Conservation (phyloP, 345 rosid genomes). For the Rhizophora mangle region DNA sequence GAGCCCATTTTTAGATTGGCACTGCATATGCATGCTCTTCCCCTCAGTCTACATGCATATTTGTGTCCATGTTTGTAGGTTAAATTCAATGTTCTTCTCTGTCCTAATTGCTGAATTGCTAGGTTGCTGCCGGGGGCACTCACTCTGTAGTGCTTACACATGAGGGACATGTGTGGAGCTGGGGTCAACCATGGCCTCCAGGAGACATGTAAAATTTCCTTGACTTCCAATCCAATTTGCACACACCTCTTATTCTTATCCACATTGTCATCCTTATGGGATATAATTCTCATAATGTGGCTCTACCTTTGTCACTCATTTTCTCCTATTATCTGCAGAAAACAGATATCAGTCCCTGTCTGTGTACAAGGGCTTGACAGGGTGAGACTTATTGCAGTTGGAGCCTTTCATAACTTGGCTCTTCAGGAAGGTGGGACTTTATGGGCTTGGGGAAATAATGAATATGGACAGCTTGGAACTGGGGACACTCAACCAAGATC, state of each 20-base stretch:
- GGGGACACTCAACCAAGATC: slow-evolving; percentile 99
- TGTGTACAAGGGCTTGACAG: slow-evolving; percentile 96
- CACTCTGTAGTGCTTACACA: slow-evolving; percentile 94
- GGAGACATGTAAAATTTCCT: slow-evolving; percentile 78
- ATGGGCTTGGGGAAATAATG: slow-evolving; percentile 99
- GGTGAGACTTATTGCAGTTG: slow-evolving; percentile 83
- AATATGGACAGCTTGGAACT: slow-evolving; percentile 99
- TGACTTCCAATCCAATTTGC: slow-evolving; percentile 6
- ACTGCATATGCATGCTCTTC: not conserved
- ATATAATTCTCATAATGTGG: slow-evolving; percentile 2
- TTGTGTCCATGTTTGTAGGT: slow-evolving; percentile 3
- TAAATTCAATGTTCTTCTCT: not conserved
- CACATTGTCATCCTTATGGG: not conserved
- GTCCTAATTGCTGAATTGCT: slow-evolving; percentile 18
- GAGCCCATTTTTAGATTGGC: too few species aligned
- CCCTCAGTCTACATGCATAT: not conserved
- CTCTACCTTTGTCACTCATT: too few species aligned
- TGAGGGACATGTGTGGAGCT: slow-evolving; percentile 94
- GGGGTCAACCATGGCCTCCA: slow-evolving; percentile 99
- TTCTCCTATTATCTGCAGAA: slow-evolving; percentile 44
- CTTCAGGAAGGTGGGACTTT: slow-evolving; percentile 87
- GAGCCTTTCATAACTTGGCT: slow-evolving; percentile 98
- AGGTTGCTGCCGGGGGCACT: slow-evolving; percentile 99
- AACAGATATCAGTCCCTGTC: slow-evolving; percentile 94
- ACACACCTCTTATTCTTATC: not conserved